These are phyloP conservation scores for Nakazawaea anatomiae DNA, from an alignment of 805 yeast species.

Conservation along the genomic window DNA sequence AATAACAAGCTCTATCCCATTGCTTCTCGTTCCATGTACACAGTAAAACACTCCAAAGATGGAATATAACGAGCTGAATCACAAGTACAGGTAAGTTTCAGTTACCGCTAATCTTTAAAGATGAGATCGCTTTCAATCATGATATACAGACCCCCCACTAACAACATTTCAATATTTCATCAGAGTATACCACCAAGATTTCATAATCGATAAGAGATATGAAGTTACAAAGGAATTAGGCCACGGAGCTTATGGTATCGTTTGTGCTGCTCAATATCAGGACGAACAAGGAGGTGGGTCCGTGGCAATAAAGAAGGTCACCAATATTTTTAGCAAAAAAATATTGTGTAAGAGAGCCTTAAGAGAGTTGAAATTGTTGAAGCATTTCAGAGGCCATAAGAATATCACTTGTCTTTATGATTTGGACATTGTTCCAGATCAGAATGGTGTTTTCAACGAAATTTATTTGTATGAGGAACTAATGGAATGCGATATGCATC, in stretches of 20 bases:
- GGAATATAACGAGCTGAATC: conserved; percentile 10
- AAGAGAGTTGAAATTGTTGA: conserved; percentile 81
- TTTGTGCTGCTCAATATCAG: conserved; percentile 85
- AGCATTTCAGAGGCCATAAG: conserved; percentile 94
- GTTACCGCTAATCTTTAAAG: not conserved
- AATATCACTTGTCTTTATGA: conserved; percentile 94
- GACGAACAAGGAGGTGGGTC: conserved; percentile 68
- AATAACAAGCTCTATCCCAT: no score
- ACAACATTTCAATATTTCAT: not conserved
- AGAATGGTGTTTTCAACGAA: conserved; percentile 74
- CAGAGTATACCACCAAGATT: conserved; percentile 83
- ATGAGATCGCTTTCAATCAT: no score
- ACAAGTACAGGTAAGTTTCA: conserved; percentile 10
- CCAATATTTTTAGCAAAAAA: conserved; percentile 88
- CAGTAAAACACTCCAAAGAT: not conserved
- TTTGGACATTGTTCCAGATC: conserved; percentile 79
- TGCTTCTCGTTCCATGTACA: no score
- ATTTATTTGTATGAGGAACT: conserved; percentile 90
- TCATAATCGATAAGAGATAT: conserved; percentile 83
- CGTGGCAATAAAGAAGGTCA: conserved; percentile 94
- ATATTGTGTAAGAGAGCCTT: conserved; percentile 88
- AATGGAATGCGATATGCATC: conserved; percentile 99
- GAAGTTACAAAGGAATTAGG: conserved; percentile 90
- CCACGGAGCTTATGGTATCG: conserved; percentile 97
- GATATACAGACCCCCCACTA: no score